phyloP scores from a whole-genome alignment of 441 rosid species.

The Croton setiger region DNA sequence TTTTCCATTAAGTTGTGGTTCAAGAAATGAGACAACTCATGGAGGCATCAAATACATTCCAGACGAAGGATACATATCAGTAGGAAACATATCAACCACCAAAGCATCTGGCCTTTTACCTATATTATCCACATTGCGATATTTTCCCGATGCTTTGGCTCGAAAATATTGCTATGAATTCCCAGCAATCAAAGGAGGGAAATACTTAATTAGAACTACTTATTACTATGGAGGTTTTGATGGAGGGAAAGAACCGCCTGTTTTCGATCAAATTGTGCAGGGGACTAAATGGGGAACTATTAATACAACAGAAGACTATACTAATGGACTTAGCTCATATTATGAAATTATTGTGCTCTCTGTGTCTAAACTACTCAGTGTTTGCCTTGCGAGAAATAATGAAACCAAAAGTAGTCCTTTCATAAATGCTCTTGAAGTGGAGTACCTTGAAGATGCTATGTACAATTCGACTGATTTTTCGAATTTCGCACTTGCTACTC shows the following conservation, averaged over 20 bases:
- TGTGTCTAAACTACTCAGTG: conserved; percentile 40
- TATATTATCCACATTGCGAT: conserved; percentile 53
- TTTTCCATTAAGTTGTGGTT: conserved; percentile 56
- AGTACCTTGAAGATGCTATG: conserved; percentile 52
- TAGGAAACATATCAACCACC: conserved; percentile 52
- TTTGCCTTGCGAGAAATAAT: conserved; percentile 70
- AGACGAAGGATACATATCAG: conserved; percentile 53
- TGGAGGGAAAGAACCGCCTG: conserved; percentile 72
- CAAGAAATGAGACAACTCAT: conserved; percentile 30
- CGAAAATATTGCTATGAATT: conserved; percentile 65
- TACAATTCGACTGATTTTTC: conserved; percentile 62
- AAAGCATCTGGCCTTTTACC: conserved; percentile 45
- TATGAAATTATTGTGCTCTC: conserved; percentile 67
- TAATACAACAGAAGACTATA: conserved; percentile 72
- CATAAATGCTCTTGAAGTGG: conserved; percentile 66
- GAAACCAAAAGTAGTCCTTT: conserved; percentile 62
- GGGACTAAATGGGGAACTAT: conserved; percentile 82
- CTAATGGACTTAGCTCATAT: conserved; percentile 56
- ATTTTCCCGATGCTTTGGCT: conserved; percentile 55
- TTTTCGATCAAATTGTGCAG: conserved; percentile 77
- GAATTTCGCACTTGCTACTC: conserved; percentile 48
- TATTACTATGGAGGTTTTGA: conserved; percentile 78
- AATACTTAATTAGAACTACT: conserved; percentile 64
- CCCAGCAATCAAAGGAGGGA: conserved; percentile 52
- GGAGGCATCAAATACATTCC: conserved; percentile 50